Evolutionary conservation across 148 eudicot species (phyloP).

Genomic region (Camellia sinensis): DNA sequence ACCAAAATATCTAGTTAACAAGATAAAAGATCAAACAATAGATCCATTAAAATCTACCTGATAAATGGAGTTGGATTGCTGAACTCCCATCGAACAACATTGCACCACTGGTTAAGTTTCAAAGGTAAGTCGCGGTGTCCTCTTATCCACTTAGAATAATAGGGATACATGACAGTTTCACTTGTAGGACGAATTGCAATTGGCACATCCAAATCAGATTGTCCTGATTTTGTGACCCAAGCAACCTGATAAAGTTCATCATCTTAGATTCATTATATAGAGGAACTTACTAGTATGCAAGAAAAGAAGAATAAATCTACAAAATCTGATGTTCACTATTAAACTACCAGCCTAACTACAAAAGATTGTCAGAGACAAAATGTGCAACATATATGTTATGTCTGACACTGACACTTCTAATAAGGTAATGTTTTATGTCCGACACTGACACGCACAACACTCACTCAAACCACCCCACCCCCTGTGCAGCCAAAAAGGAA

Average conservation of each 20-base stretch:
- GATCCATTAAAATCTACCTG: slow-evolving; percentile 44
- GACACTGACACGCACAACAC: too few species aligned
- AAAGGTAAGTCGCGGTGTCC: slow-evolving; percentile 97
- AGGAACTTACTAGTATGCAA: not conserved
- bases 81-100: slow-evolving; percentile 98
- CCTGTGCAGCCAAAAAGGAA: too few species aligned
- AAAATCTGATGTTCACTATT: not conserved
- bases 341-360: not conserved
- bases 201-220: slow-evolving; percentile 82
- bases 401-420: not conserved
- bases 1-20: not conserved
- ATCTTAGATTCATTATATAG: not conserved
- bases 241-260: slow-evolving; percentile 62
- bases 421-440: too few species aligned
- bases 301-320: not conserved
- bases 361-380: not conserved
- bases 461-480: too few species aligned
- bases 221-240: slow-evolving; percentile 96
- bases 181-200: slow-evolving; percentile 99
- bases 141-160: slow-evolving; percentile 95
- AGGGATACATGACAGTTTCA: slow-evolving; percentile 99
- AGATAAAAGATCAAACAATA: not conserved
- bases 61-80: slow-evolving; percentile 99
- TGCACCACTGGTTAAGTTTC: slow-evolving; percentile 97
- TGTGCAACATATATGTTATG: not conserved